These are phyloP conservation scores for Nicotiana undulata DNA, from an alignment of 257 asterid genomes.

Conservation along the genomic window DNA sequence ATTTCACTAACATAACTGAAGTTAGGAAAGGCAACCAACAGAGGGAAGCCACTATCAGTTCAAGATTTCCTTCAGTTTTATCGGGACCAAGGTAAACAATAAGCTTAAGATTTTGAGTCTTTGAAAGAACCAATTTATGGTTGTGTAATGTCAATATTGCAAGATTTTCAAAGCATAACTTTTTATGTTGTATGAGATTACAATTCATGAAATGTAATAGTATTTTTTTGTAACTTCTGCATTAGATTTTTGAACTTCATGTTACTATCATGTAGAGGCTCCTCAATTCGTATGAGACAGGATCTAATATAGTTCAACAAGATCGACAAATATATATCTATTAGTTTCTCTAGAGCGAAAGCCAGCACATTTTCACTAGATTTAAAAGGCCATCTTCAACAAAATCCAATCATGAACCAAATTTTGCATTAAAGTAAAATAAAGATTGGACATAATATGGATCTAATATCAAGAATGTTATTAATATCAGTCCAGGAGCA, in stretches of 20 bases:
- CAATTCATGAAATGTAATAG: not conserved
- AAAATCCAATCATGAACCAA: not conserved
- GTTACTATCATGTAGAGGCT: not conserved
- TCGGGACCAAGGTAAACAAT: conserved; percentile 11
- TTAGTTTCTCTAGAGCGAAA: not conserved
- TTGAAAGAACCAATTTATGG: not conserved
- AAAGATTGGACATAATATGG: not conserved
- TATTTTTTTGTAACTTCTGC: not conserved
- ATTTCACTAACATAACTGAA: not conserved
- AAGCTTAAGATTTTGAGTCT: not conserved
- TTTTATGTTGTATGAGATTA: not conserved
- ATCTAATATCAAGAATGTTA: not conserved
- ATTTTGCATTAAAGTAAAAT: not conserved
- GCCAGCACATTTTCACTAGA: conserved; percentile 1
- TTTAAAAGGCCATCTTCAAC: not conserved
- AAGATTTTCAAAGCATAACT: not conserved
- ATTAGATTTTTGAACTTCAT: not conserved
- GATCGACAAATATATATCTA: not conserved
- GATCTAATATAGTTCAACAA: not conserved
- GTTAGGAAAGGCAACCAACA: not conserved
- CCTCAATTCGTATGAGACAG: not conserved
- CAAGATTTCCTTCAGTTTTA: not conserved
- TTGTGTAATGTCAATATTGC: not conserved
- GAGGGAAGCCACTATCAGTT: not conserved
- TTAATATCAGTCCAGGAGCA: not conserved